These are phyloP conservation scores for Termitomyces sp. DNA, from an alignment of 768 basidiomycete species.

Conservation along the genomic window DNA sequence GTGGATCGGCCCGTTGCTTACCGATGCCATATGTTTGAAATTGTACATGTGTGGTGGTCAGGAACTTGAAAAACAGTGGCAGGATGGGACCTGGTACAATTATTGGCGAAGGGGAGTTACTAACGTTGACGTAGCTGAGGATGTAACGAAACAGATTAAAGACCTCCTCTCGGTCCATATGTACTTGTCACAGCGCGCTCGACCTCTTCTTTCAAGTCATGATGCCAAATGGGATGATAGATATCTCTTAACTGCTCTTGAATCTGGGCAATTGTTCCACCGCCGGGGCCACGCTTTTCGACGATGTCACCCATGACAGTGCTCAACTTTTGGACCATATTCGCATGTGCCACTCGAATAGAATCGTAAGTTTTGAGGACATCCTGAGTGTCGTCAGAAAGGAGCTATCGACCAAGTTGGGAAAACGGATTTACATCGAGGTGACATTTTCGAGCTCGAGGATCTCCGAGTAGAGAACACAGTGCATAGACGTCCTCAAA, in stretches of 20 bases:
- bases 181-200: conserved; percentile 25
- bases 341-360: conserved; percentile 46
- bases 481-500: conserved; percentile 55
- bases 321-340: conserved; percentile 45
- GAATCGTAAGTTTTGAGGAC: conserved; percentile 46
- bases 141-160: neutral
- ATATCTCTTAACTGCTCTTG: conserved; percentile 34
- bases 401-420: neutral
- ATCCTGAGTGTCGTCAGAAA: conserved; percentile 27
- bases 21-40: neutral
- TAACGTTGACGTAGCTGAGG: neutral
- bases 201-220: conserved; percentile 44
- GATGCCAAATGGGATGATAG: conserved; percentile 50
- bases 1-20: conserved; percentile 51
- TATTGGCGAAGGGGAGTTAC: conserved; percentile 26
- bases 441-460: conserved; percentile 37
- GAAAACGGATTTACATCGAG: conserved; percentile 33
- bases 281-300: conserved; percentile 36
- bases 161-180: conserved; percentile 5
- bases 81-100: too few relatives aligned
- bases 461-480: conserved; percentile 43
- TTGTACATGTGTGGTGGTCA: conserved; percentile 16
- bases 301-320: conserved; percentile 42
- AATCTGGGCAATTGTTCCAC: conserved; percentile 29
- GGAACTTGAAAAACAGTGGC: conserved; percentile 46